Evolutionary conservation across 495 filamentous ascomycete genomes (phyloP), one percentile per base, ranked within the genome.

Genomic region (Pyronema domesticum): DNA sequence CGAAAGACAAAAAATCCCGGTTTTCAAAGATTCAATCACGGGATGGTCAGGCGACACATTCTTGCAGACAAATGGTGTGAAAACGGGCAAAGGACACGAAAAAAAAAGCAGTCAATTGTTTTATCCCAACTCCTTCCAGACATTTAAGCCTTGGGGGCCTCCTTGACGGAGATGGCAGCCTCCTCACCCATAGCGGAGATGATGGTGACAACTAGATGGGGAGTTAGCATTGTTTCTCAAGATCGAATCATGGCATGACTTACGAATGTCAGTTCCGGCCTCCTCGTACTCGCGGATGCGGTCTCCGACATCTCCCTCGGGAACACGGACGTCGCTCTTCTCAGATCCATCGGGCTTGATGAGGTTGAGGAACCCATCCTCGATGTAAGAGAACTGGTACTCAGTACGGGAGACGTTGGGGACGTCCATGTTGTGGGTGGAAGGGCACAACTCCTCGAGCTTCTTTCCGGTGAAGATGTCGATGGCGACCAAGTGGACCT

Each of bases 361-460:
- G 53, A 98, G 81, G 67, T 81, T 82, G 55, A 98, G 80, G 79
- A 83, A 95, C 49, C 76, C 84, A 66, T 96, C 91, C 56, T 95
- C 89, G 58, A 80, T 60, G 44, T 65, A 49, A 4, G 58, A 62
- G 54, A 98, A 83, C 73, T 86, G 82, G 76, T 88, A 95, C 72
- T 95, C 89, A 70, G 77, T 78, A 68, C 85, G 86, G 67, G 65
- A 70, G 72, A 96, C 89, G 71, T 86, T 79, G 70, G 91, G 91
- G 61, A 99, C 91, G 68, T 99, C 86, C 91, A 99, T 99, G 79
- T 96, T 96, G 81, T 99, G 91, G 80, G 91, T 99, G 70, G 91
- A 96, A 58, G 91, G 91, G 74, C 84, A 96, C 56, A 99, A 83
- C 73, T 99, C 91, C 78, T 99, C 91, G 56, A 91, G 76, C 80